A percentile compares a stretch with the other conserved stretches of the same genome.
Evolutionary conservation across 106 monocot genomes (phyloP).

Genomic region (Acorus calamus): DNA sequence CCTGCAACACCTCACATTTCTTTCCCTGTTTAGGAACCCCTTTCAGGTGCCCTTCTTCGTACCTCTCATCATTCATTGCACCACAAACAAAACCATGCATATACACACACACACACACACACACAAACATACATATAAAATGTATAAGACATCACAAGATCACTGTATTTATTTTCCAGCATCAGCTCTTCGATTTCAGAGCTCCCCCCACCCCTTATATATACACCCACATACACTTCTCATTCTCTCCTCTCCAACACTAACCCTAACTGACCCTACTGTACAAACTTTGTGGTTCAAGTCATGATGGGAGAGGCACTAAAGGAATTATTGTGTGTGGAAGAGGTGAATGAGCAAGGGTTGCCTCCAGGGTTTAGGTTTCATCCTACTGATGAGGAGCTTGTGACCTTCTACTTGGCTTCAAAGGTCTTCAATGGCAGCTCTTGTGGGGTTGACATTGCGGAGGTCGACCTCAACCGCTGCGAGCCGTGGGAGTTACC

Average conservation of each 20-base stretch:
- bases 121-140: background rate
- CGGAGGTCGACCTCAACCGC: slow-evolving; percentile 83
- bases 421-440: slow-evolving; percentile 84
- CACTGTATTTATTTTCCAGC: background rate
- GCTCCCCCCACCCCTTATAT: slow-evolving; percentile 5
- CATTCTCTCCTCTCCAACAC: background rate
- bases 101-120: background rate
- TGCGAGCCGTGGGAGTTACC: slow-evolving; percentile 98
- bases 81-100: background rate
- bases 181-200: slow-evolving; percentile 12
- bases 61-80: slow-evolving; percentile 3
- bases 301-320: slow-evolving; percentile 16
- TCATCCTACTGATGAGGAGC: slow-evolving; percentile 87
- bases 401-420: slow-evolving; percentile 76
- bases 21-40: slow-evolving; percentile 13
- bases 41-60: slow-evolving; percentile 11
- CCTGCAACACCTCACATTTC: background rate
- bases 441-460: slow-evolving; percentile 48
- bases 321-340: slow-evolving; percentile 34
- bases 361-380: slow-evolving; percentile 83
- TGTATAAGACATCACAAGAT: slow-evolving; percentile 2
- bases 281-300: background rate
- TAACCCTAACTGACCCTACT: background rate
- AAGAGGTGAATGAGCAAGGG: slow-evolving; percentile 39
- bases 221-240: background rate